phyloP scores from a whole-genome alignment of 805 yeast species.

The Grigorovia transvaalensis region DNA sequence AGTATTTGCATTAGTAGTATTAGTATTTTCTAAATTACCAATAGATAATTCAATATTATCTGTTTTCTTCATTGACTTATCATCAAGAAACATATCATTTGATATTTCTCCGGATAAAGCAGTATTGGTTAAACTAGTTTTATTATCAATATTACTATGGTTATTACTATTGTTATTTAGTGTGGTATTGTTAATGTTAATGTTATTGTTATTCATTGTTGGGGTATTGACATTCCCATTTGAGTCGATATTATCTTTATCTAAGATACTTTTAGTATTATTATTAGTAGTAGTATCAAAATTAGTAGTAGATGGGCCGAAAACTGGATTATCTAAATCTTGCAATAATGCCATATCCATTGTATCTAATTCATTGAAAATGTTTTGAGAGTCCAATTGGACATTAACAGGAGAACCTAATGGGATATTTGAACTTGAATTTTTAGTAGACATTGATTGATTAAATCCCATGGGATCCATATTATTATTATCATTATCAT shows the following conservation, averaged over 20 bases:
- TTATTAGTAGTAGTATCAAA: constrained; percentile 10
- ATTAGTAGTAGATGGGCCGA: constrained; percentile 12
- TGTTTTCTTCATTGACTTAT: not conserved
- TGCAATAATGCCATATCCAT: constrained; percentile 26
- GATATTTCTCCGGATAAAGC: not conserved
- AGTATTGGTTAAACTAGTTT: not conserved
- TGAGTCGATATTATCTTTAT: not conserved
- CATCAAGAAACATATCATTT: not conserved
- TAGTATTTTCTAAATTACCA: not conserved
- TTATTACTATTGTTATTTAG: not conserved
- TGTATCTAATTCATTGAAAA: constrained; percentile 16
- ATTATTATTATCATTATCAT: not conserved
- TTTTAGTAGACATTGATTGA: not conserved
- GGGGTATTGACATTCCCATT: not conserved
- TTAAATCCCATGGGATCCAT: not conserved
- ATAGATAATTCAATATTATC: not conserved
- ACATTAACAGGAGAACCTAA: not conserved
- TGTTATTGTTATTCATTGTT: not conserved
- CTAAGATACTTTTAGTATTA: no score
- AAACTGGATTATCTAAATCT: constrained; percentile 25
- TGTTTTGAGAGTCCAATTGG: not conserved
- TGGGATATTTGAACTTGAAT: not conserved
- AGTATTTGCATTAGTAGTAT: constrained; percentile 1
- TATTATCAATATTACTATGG: not conserved
- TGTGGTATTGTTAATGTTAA: no score